phyloP scores from a whole-genome alignment of 176 grass and related monocot species.

The Typha latifolia region DNA sequence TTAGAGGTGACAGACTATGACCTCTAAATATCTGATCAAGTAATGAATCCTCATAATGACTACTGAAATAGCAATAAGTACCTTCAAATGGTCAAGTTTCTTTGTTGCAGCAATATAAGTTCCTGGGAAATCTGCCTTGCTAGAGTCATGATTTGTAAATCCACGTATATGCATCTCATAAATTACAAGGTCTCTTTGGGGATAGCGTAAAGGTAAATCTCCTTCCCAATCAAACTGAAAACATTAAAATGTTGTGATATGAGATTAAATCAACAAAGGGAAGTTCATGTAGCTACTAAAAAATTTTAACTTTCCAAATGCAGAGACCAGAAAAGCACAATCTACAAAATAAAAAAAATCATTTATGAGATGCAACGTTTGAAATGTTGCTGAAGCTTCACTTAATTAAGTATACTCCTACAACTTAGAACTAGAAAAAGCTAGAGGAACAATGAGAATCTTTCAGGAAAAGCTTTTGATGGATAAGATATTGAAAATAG shows the following conservation, averaged over 20 bases:
- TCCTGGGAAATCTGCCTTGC: conserved; percentile 57
- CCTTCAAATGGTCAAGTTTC: conserved; percentile 83
- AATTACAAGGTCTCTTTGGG: conserved; percentile 63
- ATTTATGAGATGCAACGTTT: too few relatives aligned
- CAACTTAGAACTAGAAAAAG: too few relatives aligned
- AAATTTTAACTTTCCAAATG: neutral
- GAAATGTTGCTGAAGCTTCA: too few relatives aligned
- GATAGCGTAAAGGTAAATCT: conserved; percentile 49
- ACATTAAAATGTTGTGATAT: conserved; percentile 16
- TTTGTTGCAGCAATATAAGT: conserved; percentile 62
- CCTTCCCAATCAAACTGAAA: conserved; percentile 93
- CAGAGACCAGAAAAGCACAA: neutral
- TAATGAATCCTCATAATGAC: too few relatives aligned
- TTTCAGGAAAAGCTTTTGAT: too few relatives aligned
- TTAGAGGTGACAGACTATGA: too few relatives aligned
- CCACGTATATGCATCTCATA: conserved; percentile 98
- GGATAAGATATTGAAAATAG: too few relatives aligned
- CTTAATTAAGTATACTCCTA: too few relatives aligned
- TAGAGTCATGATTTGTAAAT: conserved; percentile 76
- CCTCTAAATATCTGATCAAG: too few relatives aligned
- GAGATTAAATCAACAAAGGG: conserved; percentile 6
- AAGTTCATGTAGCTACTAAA: neutral
- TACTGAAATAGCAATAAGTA: conserved; percentile 25
- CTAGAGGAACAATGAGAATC: too few relatives aligned
- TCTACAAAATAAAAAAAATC: too few relatives aligned